These are phyloP conservation scores for Populus nigra DNA, from an alignment of 345 rosid genomes.

Conservation along the genomic window DNA sequence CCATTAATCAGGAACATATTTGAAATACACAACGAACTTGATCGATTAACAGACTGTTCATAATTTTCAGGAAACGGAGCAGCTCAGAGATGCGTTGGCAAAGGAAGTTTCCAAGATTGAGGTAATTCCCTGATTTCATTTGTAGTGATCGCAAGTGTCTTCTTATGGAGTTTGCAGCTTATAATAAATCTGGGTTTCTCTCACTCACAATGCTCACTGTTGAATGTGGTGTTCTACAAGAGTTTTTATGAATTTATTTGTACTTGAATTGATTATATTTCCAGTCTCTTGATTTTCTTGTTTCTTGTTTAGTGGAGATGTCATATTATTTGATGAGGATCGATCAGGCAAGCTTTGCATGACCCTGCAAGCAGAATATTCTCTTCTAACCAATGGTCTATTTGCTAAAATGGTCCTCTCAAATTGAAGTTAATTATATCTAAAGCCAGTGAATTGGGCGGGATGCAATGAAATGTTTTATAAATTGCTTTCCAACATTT, in stretches of 20 bases:
- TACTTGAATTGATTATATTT: background rate
- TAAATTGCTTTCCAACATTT: background rate
- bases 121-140: conserved; percentile 41
- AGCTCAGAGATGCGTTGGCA: conserved; percentile 66
- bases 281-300: background rate
- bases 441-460: background rate
- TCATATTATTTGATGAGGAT: background rate
- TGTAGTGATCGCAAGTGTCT: background rate
- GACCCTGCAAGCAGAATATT: background rate
- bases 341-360: background rate
- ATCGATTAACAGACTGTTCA: conserved; percentile 30
- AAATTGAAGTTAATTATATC: background rate
- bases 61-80: conserved; percentile 64
- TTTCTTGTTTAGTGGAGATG: background rate
- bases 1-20: conserved; percentile 2
- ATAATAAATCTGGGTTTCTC: background rate
- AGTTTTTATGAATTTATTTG: background rate
- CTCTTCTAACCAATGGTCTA: background rate
- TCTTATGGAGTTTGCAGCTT: background rate
- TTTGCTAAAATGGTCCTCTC: background rate
- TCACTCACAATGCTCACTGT: background rate
- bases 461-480: background rate
- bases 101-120: conserved; percentile 66
- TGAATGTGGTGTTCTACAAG: background rate
- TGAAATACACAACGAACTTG: conserved; percentile 12